Percentiles rank a stretch among this genome's conserved stretches.
These are phyloP conservation scores for Petrea volubilis DNA, from an alignment of 257 asterid species.

Conservation along the genomic window DNA sequence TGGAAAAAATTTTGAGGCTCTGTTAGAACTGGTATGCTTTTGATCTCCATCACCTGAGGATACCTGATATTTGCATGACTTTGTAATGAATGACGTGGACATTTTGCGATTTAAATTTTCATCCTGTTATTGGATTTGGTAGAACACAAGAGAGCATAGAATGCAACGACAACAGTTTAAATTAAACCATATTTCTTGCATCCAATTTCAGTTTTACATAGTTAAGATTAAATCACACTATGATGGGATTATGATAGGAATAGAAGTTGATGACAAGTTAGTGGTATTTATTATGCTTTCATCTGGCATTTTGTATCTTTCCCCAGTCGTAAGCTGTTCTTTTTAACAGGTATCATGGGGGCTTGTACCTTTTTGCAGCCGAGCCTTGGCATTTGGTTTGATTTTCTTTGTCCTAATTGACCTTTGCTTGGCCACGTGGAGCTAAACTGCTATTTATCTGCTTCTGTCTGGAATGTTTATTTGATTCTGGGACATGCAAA, in stretches of 20 bases:
- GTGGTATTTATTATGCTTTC: not conserved
- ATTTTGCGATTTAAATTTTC: not conserved
- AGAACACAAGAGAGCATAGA: not conserved
- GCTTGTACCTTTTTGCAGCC: not conserved
- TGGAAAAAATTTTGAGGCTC: conserved; percentile 28
- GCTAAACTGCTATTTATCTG: not conserved
- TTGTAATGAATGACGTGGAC: not conserved
- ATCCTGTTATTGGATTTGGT: not conserved
- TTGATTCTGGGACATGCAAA: not conserved
- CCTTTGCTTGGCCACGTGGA: not conserved
- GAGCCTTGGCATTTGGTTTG: not conserved
- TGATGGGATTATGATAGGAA: not conserved
- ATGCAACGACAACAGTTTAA: not conserved
- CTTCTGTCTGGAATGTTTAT: not conserved
- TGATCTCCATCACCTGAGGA: not conserved
- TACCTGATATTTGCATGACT: not conserved
- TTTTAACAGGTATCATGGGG: conserved; percentile 9
- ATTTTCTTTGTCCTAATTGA: not conserved
- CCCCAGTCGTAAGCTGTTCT: not conserved
- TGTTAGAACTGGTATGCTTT: conserved; percentile 30
- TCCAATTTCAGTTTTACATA: not conserved
- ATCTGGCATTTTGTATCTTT: not conserved
- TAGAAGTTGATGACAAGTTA: not conserved
- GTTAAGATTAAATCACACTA: not conserved
- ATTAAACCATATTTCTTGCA: not conserved